These are phyloP conservation scores for Rhizophora apiculata DNA, from an alignment of 345 rosid species.

Conservation along the genomic window DNA sequence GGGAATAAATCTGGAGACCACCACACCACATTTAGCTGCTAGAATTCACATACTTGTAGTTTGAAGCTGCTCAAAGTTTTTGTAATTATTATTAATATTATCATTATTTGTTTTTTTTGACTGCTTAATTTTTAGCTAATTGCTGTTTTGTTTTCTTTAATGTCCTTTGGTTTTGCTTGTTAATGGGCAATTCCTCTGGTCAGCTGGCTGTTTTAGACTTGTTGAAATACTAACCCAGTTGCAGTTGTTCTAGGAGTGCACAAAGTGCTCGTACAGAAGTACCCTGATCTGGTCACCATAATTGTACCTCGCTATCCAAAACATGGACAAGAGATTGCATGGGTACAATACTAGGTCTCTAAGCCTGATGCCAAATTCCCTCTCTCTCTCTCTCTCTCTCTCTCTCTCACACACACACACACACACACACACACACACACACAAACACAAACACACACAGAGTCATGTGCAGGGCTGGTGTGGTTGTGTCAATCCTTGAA, in stretches of 20 bases:
- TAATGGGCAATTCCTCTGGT: background rate
- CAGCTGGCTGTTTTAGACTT: background rate
- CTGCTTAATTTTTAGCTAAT: background rate
- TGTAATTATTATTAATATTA: background rate
- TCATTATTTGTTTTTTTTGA: background rate
- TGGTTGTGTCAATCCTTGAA: too few species aligned
- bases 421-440: too few species aligned
- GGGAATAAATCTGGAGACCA: background rate
- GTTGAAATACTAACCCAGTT: slow-evolving; percentile 26
- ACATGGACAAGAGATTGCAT: slow-evolving; percentile 64
- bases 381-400: background rate
- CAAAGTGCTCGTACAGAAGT: slow-evolving; percentile 40
- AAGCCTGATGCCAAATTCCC: background rate
- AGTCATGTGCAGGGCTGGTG: too few species aligned
- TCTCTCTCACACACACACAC: background rate
- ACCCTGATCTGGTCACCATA: slow-evolving; percentile 55
- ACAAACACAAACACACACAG: too few species aligned
- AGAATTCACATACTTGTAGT: too few species aligned
- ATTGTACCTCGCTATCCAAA: slow-evolving; percentile 81
- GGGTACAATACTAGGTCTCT: slow-evolving; percentile 43
- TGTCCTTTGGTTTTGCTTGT: background rate
- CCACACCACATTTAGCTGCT: background rate
- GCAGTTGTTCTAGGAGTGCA: slow-evolving; percentile 77
- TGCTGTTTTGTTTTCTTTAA: background rate
- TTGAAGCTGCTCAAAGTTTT: too few species aligned